Evolutionary conservation across 208 protist species (phyloP).

Genomic region (Herpetomonas muscarum): DNA sequence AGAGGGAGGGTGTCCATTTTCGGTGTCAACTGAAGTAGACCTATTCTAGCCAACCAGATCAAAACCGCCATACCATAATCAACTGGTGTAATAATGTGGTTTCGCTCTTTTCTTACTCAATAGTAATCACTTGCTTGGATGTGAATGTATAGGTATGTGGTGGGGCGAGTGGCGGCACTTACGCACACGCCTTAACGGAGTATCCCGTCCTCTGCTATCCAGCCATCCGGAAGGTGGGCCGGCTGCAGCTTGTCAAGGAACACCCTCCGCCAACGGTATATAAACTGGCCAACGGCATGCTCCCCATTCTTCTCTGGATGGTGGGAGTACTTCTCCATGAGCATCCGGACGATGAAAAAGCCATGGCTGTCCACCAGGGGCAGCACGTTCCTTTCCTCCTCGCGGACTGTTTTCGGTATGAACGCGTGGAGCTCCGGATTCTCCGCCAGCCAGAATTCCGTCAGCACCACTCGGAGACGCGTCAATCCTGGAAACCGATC

Average conservation of each 20-base stretch:
- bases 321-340: constrained; percentile 42
- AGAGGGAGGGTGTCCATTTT: no score
- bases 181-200: constrained; percentile 10
- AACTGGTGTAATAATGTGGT: no score
- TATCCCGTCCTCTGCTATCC: constrained; percentile 53
- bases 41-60: no score
- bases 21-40: no score
- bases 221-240: constrained; percentile 38
- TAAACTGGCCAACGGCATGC: constrained; percentile 55
- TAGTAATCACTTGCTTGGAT: neutral
- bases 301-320: constrained; percentile 20
- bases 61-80: no score
- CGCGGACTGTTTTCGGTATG: neutral
- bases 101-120: no score
- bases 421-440: constrained; percentile 3
- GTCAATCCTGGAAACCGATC: neutral
- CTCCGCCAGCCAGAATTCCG: neutral
- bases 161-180: neutral
- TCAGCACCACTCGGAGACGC: neutral
- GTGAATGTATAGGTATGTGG: neutral
- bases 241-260: constrained; percentile 42
- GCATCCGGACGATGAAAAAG: constrained; percentile 35
- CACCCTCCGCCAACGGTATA: constrained; percentile 44
- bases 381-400: neutral
- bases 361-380: constrained; percentile 49